Conservation (phyloP, 2,329 filamentous ascomycete species). For the Colletotrichum lentis region DNA sequence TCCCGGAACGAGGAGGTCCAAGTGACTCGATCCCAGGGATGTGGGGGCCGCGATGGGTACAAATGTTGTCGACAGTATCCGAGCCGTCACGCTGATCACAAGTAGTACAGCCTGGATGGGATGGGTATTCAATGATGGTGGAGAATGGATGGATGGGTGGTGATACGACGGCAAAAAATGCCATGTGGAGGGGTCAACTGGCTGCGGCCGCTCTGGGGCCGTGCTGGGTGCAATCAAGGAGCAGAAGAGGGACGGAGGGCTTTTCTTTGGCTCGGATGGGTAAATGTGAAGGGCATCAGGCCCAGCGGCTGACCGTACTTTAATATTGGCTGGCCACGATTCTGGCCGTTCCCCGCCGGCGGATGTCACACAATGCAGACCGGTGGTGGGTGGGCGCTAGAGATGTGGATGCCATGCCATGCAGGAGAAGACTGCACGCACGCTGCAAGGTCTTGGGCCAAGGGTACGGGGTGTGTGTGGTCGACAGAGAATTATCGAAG, state of each 20-base stretch:
- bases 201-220: constrained; percentile 26
- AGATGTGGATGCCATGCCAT: constrained; percentile 40
- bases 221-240: constrained; percentile 42
- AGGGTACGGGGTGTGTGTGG: constrained; percentile 18
- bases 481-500: constrained; percentile 34
- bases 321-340: constrained; percentile 62
- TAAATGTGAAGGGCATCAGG: constrained; percentile 42
- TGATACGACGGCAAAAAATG: constrained; percentile 43
- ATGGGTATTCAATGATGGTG: constrained; percentile 11
- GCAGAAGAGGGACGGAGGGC: constrained; percentile 38
- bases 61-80: constrained; percentile 19
- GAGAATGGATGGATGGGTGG: constrained; percentile 25
- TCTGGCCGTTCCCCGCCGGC: constrained; percentile 51
- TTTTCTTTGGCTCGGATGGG: constrained; percentile 34
- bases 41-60: constrained; percentile 25
- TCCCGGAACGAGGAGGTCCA: constrained; percentile 17
- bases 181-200: constrained; percentile 43
- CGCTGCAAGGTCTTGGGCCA: constrained; percentile 31
- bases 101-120: neutral
- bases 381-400: constrained; percentile 42
- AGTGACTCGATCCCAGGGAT: constrained; percentile 28
- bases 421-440: constrained; percentile 36
- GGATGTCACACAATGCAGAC: constrained; percentile 46
- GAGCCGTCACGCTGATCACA: constrained; percentile 34
- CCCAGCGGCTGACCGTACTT: constrained; percentile 57